Evolutionary conservation across 225 moss, liverwort and hornwort genomes (phyloP), one percentile per base, ranked within the genome.

Genomic region (Thuidium tamariscinum): DNA sequence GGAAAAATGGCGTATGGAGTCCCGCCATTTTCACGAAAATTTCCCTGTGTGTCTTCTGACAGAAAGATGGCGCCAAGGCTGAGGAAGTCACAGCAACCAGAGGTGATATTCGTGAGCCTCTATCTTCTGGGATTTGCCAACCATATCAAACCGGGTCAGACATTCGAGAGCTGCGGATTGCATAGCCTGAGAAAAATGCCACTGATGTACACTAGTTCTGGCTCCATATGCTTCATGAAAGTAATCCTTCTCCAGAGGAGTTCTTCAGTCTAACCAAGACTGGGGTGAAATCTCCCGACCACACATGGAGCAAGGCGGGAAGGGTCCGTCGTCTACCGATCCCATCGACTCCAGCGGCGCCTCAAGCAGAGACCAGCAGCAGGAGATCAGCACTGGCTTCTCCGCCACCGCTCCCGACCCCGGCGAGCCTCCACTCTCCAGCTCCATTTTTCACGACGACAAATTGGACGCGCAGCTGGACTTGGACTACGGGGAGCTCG

Each of bases 241-340:
- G 74, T 19, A 8, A 62, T 65, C 86, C 63, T 64, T 20, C 54
- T 26, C 13, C 62, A 34, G 81, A 26, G 75, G 63, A 23, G 22
- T 20, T 55, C 10, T 44, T n/a, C 27, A 37, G 27, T 81, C 13
- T 69, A 37, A 57, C 19, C 36, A 51, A 61, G 44, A 3, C 42
- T 71, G 4, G 25, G 25, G 26, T 81, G 55, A 34, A 5, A 59
- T 41, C 73, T 59, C 73, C 49, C 25, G 22, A 9, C 72, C 23
- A 42, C 68, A 37, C 75, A 93, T 93, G 93, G 93, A 93, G 88
- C 85, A 80, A 59, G 87, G n/a, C n/a, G n/a, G 88, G 79, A 84
- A 66, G 61, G 75, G 57, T 39, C 41, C 34, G 32, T 82, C 39
- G 44, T 85, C 77, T 16, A 74, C 80, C 65, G 92, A 89, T 56